phyloP scores from a whole-genome alignment of 2,329 filamentous ascomycete species.

The Fusarium graminum region DNA sequence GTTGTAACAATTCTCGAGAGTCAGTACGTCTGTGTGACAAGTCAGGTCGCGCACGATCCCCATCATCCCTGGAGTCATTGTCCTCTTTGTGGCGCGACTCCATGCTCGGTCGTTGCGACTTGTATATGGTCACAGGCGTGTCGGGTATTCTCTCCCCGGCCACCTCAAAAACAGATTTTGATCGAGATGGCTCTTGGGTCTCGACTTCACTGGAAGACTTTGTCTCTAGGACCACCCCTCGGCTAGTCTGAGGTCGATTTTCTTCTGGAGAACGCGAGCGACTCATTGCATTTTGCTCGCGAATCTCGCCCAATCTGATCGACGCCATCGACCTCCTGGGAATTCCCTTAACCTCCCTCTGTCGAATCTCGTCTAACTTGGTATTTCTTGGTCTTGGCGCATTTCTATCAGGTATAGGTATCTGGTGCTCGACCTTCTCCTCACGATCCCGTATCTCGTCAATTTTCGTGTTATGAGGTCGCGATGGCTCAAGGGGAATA shows the following conservation, averaged over 20 bases:
- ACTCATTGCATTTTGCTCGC: conserved; percentile 62
- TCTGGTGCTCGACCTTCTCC: conserved; percentile 50
- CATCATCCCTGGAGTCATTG: conserved; percentile 20
- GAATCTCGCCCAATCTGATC: conserved; percentile 66
- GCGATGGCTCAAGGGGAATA: conserved; percentile 38
- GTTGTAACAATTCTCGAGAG: conserved; percentile 63
- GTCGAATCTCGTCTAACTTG: conserved; percentile 64
- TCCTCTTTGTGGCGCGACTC: conserved; percentile 18
- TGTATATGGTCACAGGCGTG: conserved; percentile 59
- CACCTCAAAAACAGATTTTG: conserved; percentile 47
- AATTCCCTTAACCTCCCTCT: conserved; percentile 59
- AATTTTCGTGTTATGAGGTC: conserved; percentile 50
- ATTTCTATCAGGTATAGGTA: conserved; percentile 51
- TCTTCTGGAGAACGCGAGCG: conserved; percentile 60
- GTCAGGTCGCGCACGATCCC: conserved; percentile 35
- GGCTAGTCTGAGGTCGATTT: conserved; percentile 49
- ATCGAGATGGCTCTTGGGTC: conserved; percentile 35
- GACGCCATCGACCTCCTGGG: conserved; percentile 63
- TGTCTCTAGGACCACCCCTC: conserved; percentile 24
- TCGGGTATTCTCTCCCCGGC: conserved; percentile 55
- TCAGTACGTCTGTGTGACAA: conserved; percentile 52
- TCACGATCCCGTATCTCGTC: conserved; percentile 56
- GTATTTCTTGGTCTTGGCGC: conserved; percentile 55
- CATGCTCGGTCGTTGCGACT: conserved; percentile 38
- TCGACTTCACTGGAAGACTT: conserved; percentile 21